These are phyloP conservation scores for Lentithecium fluviatile DNA, from an alignment of 495 filamentous ascomycete species.

Conservation along the genomic window DNA sequence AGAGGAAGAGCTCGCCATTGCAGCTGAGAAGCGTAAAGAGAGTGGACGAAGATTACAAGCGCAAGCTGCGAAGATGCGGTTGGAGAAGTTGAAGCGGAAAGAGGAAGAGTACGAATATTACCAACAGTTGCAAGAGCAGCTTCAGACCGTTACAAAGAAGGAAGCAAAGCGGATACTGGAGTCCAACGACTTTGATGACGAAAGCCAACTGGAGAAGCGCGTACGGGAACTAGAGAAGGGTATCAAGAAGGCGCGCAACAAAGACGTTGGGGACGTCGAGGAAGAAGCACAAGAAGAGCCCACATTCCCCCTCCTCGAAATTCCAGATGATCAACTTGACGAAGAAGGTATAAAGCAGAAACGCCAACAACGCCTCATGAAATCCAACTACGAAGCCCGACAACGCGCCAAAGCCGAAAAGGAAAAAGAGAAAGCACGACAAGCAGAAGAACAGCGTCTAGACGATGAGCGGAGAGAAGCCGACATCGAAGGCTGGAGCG, in stretches of 20 bases:
- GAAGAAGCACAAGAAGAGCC: constrained; percentile 74
- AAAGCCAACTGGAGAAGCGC: constrained; percentile 71
- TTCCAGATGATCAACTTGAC: constrained; percentile 88
- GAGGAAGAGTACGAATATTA: constrained; percentile 95
- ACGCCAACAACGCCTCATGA: constrained; percentile 84
- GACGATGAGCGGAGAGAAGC: constrained; percentile 82
- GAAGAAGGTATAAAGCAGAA: constrained; percentile 89
- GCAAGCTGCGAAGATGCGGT: constrained; percentile 92
- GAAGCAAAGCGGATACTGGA: constrained; percentile 82
- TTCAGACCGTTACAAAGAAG: constrained; percentile 75
- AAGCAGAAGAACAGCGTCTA: constrained; percentile 75
- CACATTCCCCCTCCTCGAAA: constrained; percentile 82
- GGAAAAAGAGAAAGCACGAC: constrained; percentile 78
- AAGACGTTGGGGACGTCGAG: constrained; percentile 83
- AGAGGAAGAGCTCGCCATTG: constrained; percentile 82
- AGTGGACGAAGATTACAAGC: constrained; percentile 88
- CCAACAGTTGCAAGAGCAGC: constrained; percentile 68
- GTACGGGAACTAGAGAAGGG: constrained; percentile 86
- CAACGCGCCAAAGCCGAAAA: constrained; percentile 93
- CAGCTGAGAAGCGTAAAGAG: constrained; percentile 90
- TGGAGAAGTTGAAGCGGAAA: constrained; percentile 92
- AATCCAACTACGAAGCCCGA: constrained; percentile 89
- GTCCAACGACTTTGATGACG: constrained; percentile 86
- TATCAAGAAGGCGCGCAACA: constrained; percentile 83
- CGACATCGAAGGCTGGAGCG: constrained; percentile 83